Conservation (phyloP, 805 yeast species). For the Saccharomycopsis lassenensis region DNA sequence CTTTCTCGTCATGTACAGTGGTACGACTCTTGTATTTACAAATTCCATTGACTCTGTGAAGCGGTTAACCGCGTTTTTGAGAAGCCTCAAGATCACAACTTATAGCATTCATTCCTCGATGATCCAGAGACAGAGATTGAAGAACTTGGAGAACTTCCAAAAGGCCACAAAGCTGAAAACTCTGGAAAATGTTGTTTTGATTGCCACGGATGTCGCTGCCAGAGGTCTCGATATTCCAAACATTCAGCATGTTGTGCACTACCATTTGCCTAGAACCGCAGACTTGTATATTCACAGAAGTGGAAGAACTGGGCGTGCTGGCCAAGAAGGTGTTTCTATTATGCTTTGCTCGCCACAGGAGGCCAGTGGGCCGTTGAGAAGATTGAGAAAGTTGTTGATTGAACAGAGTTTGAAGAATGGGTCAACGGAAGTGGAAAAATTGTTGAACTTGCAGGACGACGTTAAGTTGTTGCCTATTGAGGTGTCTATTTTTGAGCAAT, state of each 20-base stretch:
- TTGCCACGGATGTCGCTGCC: conserved; percentile 97
- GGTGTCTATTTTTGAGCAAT: conserved; percentile 54
- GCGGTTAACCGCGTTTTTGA: conserved; percentile 66
- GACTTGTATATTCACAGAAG: conserved; percentile 93
- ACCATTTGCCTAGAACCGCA: conserved; percentile 89
- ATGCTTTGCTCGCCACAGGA: conserved; percentile 91
- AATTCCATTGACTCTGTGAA: conserved; percentile 94
- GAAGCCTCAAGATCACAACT: conserved; percentile 52
- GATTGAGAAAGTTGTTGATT: conserved; percentile 42
- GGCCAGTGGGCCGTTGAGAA: conserved; percentile 76
- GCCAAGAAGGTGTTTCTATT: conserved; percentile 85
- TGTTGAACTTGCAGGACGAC: conserved; percentile 26
- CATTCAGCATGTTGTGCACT: conserved; percentile 90
- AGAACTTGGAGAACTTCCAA: conserved; percentile 73
- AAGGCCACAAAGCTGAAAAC: conserved; percentile 30
- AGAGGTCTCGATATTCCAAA: conserved; percentile 90
- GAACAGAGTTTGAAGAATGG: conserved; percentile 15
- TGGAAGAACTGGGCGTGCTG: conserved; percentile 98
- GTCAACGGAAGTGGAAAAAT: background rate
- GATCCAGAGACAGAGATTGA: conserved; percentile 87
- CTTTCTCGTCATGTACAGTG: conserved; percentile 77
- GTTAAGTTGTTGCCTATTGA: conserved; percentile 69
- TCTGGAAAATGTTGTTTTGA: conserved; percentile 52
- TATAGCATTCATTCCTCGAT: conserved; percentile 85
- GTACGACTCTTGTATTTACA: conserved; percentile 82